A percentile compares a stretch with the other conserved stretches of the same genome.
Evolutionary conservation across 306 rosid species (phyloP).

Genomic region (Arachis stenosperma): DNA sequence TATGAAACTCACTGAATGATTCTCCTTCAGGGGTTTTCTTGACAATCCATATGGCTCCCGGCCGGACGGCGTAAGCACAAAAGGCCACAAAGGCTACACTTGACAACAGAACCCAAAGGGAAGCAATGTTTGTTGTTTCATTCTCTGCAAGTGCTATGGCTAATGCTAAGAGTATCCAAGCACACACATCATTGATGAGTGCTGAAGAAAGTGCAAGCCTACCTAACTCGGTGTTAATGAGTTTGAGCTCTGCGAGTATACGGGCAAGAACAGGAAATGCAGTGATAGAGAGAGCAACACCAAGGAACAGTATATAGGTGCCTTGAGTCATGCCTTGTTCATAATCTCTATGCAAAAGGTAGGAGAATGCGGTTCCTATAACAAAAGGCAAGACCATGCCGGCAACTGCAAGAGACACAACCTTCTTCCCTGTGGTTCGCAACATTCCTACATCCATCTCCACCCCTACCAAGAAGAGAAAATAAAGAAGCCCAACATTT

Average conservation of each 20-base stretch:
- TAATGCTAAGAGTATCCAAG: constrained; percentile 81
- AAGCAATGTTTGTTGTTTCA: constrained; percentile 53
- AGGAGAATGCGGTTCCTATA: constrained; percentile 57
- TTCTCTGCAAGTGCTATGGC: constrained; percentile 82
- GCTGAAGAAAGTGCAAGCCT: constrained; percentile 78
- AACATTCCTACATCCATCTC: constrained; percentile 73
- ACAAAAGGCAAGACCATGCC: constrained; percentile 79
- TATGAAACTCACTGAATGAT: constrained; percentile 63
- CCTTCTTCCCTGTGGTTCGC: constrained; percentile 62
- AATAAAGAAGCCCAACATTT: constrained; percentile 81
- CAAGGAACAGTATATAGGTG: constrained; percentile 73
- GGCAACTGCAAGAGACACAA: constrained; percentile 56
- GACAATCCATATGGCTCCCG: constrained; percentile 63
- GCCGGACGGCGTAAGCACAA: constrained; percentile 61
- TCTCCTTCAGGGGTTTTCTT: constrained; percentile 89
- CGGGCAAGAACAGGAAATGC: constrained; percentile 87
- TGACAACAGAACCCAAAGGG: constrained; percentile 77
- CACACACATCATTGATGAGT: constrained; percentile 77
- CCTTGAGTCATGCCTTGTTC: constrained; percentile 29
- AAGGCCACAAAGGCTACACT: constrained; percentile 63
- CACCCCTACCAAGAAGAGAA: constrained; percentile 79
- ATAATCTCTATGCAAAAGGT: constrained; percentile 23
- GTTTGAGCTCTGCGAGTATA: constrained; percentile 82
- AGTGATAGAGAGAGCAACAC: constrained; percentile 85
- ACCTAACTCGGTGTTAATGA: constrained; percentile 77